Conservation (phyloP, 23 red algal genomes). For the Pyropia haitanensis region DNA sequence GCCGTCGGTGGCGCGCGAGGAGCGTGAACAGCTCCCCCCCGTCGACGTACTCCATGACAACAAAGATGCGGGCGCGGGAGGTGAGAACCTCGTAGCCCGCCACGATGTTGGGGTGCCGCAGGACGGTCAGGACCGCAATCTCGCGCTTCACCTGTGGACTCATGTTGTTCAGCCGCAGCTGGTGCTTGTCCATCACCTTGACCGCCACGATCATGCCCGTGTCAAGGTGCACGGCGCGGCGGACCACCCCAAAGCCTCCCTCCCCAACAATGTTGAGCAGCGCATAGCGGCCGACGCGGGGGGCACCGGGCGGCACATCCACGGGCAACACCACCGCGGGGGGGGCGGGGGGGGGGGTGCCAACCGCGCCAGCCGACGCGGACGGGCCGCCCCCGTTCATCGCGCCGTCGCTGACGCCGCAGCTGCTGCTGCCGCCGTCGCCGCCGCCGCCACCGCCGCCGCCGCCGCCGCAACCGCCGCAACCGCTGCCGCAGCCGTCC, state of each 20-base stretch:
- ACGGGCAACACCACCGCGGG: too few relatives aligned
- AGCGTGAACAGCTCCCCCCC: constrained; percentile 31
- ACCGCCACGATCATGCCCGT: constrained; percentile 34
- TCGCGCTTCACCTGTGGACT: constrained; percentile 28
- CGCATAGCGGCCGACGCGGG: constrained; percentile 38
- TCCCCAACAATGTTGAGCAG: constrained; percentile 39
- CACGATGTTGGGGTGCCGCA: constrained; percentile 56
- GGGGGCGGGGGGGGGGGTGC: too few relatives aligned
- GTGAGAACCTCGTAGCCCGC: constrained; percentile 22
- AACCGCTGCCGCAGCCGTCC: too few relatives aligned
- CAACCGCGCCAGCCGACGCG: too few relatives aligned
- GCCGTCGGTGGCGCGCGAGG: constrained; percentile 1
- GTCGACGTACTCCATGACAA: constrained; percentile 57
- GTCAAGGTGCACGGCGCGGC: constrained; percentile 15
- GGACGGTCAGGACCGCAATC: constrained; percentile 31
- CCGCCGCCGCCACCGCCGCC: too few relatives aligned
- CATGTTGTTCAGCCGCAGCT: constrained; percentile 49
- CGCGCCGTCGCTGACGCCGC: too few relatives aligned
- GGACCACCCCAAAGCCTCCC: constrained; percentile 67
- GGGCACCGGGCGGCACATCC: too few relatives aligned
- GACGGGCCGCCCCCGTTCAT: too few relatives aligned
- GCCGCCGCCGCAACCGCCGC: too few relatives aligned
- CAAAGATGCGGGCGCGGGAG: constrained; percentile 26
- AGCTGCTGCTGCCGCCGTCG: too few relatives aligned
- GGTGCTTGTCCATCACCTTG: constrained; percentile 56